Base-by-base conservation (phyloP, 768 basidiomycete species). In the Tylopilus sp. region DNA sequence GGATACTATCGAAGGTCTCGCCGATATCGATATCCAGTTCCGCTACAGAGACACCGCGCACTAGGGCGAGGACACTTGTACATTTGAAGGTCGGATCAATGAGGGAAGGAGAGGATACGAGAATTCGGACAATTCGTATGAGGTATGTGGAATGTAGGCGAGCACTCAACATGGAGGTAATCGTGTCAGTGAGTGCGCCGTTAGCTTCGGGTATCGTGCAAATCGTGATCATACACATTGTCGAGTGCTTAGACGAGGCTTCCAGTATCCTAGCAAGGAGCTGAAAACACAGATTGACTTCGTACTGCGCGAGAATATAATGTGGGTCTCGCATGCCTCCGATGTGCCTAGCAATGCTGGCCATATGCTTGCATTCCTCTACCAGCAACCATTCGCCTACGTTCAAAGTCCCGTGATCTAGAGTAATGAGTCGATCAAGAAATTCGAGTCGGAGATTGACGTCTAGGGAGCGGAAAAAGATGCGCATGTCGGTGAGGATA, bases 301-400 rank as follows among this genome's bases (percentile, higher is more conserved):
- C 79, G 49, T 81, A 74, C 44, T 76, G 77, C 28, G 73, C 59
- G 51, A 81, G 56, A 2, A 65, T 54, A 11, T 66, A 70, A 42
- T 73, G 68, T 8, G 76, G 69, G 28, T 67, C 68, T 5, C 66
- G 57, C 41, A 63, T 52, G 9, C 52, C 54, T 13, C 69, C 64
- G 40, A 82, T 63, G 2, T 57, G 54, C 44, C 72, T 70, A 20
- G 82, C 67, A 20, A 68, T 61, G 12, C 64, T 65, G 7, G 67
- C 67, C 40, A 86, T 67, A n/a, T 73, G 68, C 62, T 79, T 81
- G 51, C 86, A 58, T 53, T 87, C 85, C 55, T 85, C 80, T n/a
- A 69, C 59, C 9, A 91, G 58, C 22, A 91, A 59, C 86, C 87
- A 91, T 52, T 86, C 83, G 39, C 58, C 62, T 9, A 67, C 13